These are phyloP conservation scores for Talaromyces stipitatus DNA, from an alignment of 495 filamentous ascomycete genomes.

Conservation along the genomic window DNA sequence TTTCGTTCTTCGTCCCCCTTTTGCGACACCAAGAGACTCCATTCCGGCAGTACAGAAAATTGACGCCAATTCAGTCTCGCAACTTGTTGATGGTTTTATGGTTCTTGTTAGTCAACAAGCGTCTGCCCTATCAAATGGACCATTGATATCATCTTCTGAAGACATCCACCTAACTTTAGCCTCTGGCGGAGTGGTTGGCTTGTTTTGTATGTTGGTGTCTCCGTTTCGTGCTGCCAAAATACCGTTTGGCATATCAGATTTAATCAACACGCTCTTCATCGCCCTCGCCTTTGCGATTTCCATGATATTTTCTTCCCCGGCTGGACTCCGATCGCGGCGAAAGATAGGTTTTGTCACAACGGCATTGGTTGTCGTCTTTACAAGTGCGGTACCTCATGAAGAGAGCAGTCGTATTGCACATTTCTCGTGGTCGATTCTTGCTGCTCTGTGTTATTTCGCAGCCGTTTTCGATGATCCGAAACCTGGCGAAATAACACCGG, in stretches of 20 bases:
- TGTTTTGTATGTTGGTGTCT: conserved; percentile 8
- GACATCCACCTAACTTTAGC: conserved; percentile 24
- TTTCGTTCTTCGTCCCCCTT: conserved; percentile 35
- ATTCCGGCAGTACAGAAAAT: not conserved
- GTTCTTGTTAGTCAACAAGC: conserved; percentile 3
- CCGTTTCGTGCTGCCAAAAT: conserved; percentile 15
- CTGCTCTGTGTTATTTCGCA: conserved; percentile 26
- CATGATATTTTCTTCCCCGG: conserved; percentile 18
- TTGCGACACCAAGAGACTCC: conserved; percentile 15
- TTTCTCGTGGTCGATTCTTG: conserved; percentile 21
- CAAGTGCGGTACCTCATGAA: conserved; percentile 28
- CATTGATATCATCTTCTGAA: conserved; percentile 12
- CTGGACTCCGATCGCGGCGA: conserved; percentile 20
- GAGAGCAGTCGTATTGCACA: conserved; percentile 23
- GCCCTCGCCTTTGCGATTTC: conserved; percentile 24
- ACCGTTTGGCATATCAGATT: conserved; percentile 15
- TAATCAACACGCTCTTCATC: conserved; percentile 18
- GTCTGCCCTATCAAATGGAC: not conserved
- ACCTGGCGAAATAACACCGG: conserved; percentile 32
- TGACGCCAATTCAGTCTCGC: not conserved
- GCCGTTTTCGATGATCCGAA: conserved; percentile 27
- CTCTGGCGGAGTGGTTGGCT: conserved; percentile 18
- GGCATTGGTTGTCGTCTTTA: conserved; percentile 21
- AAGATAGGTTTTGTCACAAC: conserved; percentile 29
- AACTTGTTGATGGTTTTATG: not conserved